Evolutionary conservation across 1,284 basidiomycete genomes (phyloP), one percentile per base, ranked within the genome.

Genomic region (Cerrena zonata): DNA sequence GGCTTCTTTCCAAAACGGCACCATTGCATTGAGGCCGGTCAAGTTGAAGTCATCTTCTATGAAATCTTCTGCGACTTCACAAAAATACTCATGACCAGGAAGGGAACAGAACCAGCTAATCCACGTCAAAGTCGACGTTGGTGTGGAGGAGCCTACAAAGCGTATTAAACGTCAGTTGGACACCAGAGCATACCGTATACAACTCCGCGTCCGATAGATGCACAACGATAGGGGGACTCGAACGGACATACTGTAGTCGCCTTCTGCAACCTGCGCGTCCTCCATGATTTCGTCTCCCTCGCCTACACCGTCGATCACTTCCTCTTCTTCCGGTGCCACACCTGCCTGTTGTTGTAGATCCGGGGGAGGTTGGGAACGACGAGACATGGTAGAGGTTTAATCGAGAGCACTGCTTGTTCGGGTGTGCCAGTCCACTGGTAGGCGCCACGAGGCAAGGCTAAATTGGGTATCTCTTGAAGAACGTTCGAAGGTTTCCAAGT

Each of bases 21-120:
- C 94, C 78, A 97, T 87, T 18, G 84, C 80, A 66, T 94, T 94
- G 58, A 99, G 72, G 1, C 96, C 96, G 1, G 96, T 99, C 49
- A 99, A 76, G 73, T 99, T 99, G 74, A 99, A 99, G 68, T 99
- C 96, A 71, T 99, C 96, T 68, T 99, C 96, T 68, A 99, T 99
- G 69, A 98, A 99, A 65, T 99, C 95, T 65, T 99, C 94, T 49
- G 89, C 85, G 19, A 98, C 94, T 71, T 95, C 93, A 69, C 91
- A 94, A 68, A 98, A 99, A 73, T 97, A 99, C 72, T 99, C 96
- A 70, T 99, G 96, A 4, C 96, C 96, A 4, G 96, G 94, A 42
- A 99, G 74, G 19, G 94, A 94, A 65, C 94, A 98, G 76, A 97
- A 99, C 96, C 95, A 99, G 61, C 87, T 89, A 65, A 95, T 95